These are phyloP conservation scores for Oropetium thomaeum DNA, from an alignment of 176 grass and related monocot genomes.

Conservation along the genomic window DNA sequence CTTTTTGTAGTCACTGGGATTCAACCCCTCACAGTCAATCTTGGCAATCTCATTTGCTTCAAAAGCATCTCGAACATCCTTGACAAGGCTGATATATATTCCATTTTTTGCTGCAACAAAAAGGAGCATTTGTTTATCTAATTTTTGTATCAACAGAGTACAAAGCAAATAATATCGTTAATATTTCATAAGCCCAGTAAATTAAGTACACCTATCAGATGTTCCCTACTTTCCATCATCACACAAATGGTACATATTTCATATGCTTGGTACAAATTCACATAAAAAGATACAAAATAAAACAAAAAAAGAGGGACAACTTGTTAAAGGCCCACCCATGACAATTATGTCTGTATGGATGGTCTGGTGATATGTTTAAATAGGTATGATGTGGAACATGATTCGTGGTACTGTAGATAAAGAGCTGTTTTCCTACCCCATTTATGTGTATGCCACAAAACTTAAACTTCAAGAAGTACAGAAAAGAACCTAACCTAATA, in stretches of 20 bases:
- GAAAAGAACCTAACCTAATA: not conserved
- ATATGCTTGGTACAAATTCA: not conserved
- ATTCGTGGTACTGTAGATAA: not conserved
- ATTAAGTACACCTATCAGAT: not conserved
- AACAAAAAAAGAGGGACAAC: conserved; percentile 3
- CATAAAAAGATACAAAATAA: not conserved
- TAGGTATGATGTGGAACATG: not conserved
- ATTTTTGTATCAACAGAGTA: conserved; percentile 3
- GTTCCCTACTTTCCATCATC: not conserved
- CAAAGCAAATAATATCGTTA: conserved; percentile 1
- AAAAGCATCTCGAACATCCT: conserved; percentile 81
- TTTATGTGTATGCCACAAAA: not conserved
- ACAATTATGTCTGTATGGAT: not conserved
- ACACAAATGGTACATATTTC: not conserved
- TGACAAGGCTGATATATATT: conserved; percentile 91
- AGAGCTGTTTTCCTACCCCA: not conserved
- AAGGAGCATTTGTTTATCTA: conserved; percentile 2
- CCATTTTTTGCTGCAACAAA: conserved; percentile 80
- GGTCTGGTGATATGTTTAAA: not conserved
- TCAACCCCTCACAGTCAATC: conserved; percentile 81
- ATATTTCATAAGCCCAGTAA: conserved; percentile 6
- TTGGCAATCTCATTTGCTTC: conserved; percentile 79
- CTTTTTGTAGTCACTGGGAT: conserved; percentile 99
- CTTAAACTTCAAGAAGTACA: not conserved
- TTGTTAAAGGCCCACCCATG: not conserved